Evolutionary conservation across 495 filamentous ascomycete species (phyloP), one percentile per base, ranked within the genome.

Genomic region (Darksidea phi): DNA sequence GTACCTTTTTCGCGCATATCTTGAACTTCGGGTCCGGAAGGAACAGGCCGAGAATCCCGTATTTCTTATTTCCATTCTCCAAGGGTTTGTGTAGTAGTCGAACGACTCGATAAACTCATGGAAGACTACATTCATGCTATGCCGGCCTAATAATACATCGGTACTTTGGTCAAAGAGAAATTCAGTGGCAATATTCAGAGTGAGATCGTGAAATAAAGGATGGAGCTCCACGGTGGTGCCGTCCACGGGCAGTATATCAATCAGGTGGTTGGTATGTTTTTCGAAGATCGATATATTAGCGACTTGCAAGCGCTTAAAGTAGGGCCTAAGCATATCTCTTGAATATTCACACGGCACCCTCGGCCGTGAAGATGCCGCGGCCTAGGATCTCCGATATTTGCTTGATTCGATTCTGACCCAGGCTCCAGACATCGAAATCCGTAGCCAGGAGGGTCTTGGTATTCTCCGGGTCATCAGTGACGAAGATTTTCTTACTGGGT

Each of bases 171-270:
- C 88, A 57, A 90, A 86, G 2, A 92, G 75, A 69, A 91, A 87
- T 59, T 90, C 86, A 0, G 86, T 89, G 0, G 86, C 78, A 0
- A 84, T 76, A 67, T 91, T 87, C 6, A 91, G 71, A 0, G 86
- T 86, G 45, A 88, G 67, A 17, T 72, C 52, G 70, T 81, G 85
- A 69, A 91, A 86, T 2, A 88, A 69, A 1, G 78, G 74, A 67
- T 86, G 84, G 10, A 91, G 73, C 67, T 91, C 83, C 8, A 87
- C 75, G 0, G 75, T 78, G 0, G 73, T 64, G 0, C 80, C 77
- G 62, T 83, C 79, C 12, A 48, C 65, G 0, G 81, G 77, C 57
- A 85, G 69, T 50, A 71, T 41, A 6, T 62, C 46, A 57, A 85
- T 67, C 18, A 86, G 61, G 12, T 73, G 66, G n/a, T 77, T 60